A percentile compares a stretch with the other conserved stretches of the same genome.
Evolutionary conservation across 1,284 basidiomycete species (phyloP).

Genomic region (Tilletia indica): DNA sequence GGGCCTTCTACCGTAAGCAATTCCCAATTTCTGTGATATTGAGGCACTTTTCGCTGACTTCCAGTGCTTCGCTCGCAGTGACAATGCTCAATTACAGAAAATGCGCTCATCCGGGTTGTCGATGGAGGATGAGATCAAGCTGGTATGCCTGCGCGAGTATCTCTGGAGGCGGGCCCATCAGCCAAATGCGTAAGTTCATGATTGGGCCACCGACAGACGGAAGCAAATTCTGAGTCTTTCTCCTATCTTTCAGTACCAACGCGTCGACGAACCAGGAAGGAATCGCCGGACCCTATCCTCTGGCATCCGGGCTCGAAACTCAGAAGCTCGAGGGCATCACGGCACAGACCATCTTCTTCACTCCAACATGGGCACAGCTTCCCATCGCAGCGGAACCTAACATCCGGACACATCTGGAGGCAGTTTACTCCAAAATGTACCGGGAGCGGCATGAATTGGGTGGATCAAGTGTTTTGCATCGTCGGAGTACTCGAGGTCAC

Average conservation of each 20-base stretch:
- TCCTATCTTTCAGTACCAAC: not conserved
- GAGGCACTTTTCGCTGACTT: no score
- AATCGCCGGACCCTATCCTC: not conserved
- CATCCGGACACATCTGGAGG: conserved; percentile 49
- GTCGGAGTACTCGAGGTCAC: not conserved
- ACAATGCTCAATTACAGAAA: conserved; percentile 22
- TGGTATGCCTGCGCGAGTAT: conserved; percentile 81
- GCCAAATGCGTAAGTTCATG: not conserved
- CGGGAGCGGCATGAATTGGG: conserved; percentile 27
- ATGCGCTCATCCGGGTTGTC: conserved; percentile 75
- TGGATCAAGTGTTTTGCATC: not conserved
- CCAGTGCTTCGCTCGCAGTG: not conserved
- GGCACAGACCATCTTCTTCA: conserved; percentile 91
- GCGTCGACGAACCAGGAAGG: not conserved
- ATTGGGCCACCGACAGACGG: no score
- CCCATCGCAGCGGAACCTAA: conserved; percentile 38
- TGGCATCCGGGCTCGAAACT: conserved; percentile 4
- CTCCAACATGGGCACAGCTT: conserved; percentile 40
- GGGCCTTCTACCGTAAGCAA: not conserved
- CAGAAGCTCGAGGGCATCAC: conserved; percentile 75
- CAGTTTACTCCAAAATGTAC: conserved; percentile 41
- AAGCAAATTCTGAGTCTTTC: not conserved
- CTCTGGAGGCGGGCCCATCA: conserved; percentile 60
- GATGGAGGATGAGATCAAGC: conserved; percentile 72
- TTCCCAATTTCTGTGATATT: no score